Conservation (phyloP, 768 basidiomycete species). For the Lactifluus piperatus region DNA sequence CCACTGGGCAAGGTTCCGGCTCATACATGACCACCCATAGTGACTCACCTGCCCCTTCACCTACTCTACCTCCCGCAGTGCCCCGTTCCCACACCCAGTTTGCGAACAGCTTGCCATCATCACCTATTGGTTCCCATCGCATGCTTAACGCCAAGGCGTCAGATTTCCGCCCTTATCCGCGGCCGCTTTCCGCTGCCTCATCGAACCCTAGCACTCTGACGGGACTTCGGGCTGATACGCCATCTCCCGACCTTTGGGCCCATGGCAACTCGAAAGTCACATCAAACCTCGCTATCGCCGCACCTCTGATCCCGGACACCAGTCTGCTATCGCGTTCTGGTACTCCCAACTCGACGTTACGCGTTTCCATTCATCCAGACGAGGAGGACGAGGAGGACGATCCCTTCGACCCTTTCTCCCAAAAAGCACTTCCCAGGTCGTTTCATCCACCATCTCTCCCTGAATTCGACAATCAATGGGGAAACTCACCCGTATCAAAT, state of each 20-base stretch:
- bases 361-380: constrained; percentile 50
- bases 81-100: constrained; percentile 52
- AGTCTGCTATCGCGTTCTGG: constrained; percentile 41
- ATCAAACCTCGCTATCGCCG: constrained; percentile 86
- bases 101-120: constrained; percentile 75
- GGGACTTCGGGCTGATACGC: constrained; percentile 58
- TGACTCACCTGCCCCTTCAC: constrained; percentile 55
- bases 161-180: constrained; percentile 79
- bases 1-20: constrained; percentile 39
- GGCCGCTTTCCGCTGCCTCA: constrained; percentile 69
- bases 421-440: constrained; percentile 41
- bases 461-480: constrained; percentile 53
- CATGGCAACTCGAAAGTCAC: constrained; percentile 58
- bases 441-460: constrained; percentile 57
- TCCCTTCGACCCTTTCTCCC: constrained; percentile 71
- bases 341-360: constrained; percentile 62
- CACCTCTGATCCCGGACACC: constrained; percentile 75
- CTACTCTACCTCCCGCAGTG: constrained; percentile 49
- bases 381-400: constrained; percentile 73
- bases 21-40: constrained; percentile 51
- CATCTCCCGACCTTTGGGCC: constrained; percentile 88
- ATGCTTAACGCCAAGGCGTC: constrained; percentile 83
- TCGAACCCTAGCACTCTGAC: constrained; percentile 47
- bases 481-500: constrained; percentile 44
- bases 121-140: constrained; percentile 78